Evolutionary conservation across 768 basidiomycete species (phyloP).

Genomic region (Hygrophorus russula): DNA sequence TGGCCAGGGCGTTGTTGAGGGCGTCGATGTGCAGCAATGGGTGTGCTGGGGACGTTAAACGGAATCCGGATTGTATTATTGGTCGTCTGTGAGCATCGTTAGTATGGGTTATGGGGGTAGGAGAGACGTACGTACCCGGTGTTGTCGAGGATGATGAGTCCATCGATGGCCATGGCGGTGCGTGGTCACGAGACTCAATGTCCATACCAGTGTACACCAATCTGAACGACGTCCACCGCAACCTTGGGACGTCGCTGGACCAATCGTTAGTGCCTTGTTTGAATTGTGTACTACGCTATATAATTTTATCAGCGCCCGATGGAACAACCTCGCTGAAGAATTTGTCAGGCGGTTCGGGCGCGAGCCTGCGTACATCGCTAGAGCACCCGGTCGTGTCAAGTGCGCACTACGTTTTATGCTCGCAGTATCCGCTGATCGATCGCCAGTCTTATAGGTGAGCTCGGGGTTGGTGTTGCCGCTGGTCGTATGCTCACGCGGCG

Average conservation of each 20-base stretch:
- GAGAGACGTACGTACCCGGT: conserved; percentile 41
- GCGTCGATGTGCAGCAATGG: conserved; percentile 82
- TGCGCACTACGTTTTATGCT: conserved; percentile 18
- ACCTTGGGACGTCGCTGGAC: conserved; percentile 39
- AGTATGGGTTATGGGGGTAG: conserved; percentile 6
- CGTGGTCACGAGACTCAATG: too few relatives aligned
- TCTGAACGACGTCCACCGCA: conserved; percentile 44
- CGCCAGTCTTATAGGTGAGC: conserved; percentile 32
- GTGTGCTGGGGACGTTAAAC: conserved; percentile 64
- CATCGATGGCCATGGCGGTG: conserved; percentile 60
- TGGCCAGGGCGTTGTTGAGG: conserved; percentile 60
- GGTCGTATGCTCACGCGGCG: conserved; percentile 9
- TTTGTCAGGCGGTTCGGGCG: conserved; percentile 56
- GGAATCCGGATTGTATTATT: conserved; percentile 87
- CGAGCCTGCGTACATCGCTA: conserved; percentile 56
- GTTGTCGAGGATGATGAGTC: conserved; percentile 68
- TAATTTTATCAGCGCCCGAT: conserved; percentile 25
- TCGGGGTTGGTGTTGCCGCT: not conserved
- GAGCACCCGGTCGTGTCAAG: conserved; percentile 81
- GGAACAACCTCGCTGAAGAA: conserved; percentile 49
- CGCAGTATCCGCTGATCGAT: not conserved
- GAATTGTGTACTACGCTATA: not conserved
- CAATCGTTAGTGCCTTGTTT: conserved; percentile 22
- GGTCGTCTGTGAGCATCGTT: conserved; percentile 37
- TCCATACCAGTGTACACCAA: conserved; percentile 51